phyloP scores from a whole-genome alignment of 345 rosid species.

The Eucalyptus marginata region DNA sequence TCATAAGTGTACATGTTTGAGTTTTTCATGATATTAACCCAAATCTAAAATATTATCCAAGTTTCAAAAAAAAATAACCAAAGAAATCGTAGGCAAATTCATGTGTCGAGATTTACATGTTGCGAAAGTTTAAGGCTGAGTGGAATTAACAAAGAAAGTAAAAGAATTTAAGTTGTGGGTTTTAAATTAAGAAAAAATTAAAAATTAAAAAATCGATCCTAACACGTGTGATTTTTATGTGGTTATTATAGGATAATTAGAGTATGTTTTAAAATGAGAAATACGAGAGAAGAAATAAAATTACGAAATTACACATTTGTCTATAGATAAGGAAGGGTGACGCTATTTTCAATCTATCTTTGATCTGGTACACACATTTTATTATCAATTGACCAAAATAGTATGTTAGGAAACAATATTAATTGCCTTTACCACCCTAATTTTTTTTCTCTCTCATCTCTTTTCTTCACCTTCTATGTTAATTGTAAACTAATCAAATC shows the following conservation, averaged over 20 bases:
- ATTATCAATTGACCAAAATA: background rate
- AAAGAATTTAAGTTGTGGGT: background rate
- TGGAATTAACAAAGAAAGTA: background rate
- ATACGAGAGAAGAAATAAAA: background rate
- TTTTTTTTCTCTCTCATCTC: background rate
- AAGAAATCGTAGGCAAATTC: background rate
- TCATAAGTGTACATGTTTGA: rapidly evolving
- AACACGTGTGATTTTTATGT: background rate
- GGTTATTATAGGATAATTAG: background rate
- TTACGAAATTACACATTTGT: background rate
- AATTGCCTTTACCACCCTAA: background rate
- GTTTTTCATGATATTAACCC: rapidly evolving
- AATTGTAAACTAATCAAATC: background rate
- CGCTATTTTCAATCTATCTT: background rate
- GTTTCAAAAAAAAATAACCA: background rate
- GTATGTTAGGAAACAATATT: background rate
- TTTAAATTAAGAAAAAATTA: background rate
- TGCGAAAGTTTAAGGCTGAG: background rate
- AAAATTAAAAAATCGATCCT: background rate
- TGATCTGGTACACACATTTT: background rate
- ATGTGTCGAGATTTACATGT: background rate
- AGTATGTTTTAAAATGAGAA: background rate
- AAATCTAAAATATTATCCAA: background rate
- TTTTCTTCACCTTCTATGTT: background rate
- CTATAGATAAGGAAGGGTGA: background rate